Base-by-base conservation (phyloP, 225 moss, liverwort and hornwort genomes). In the Straminergon stramineum region DNA sequence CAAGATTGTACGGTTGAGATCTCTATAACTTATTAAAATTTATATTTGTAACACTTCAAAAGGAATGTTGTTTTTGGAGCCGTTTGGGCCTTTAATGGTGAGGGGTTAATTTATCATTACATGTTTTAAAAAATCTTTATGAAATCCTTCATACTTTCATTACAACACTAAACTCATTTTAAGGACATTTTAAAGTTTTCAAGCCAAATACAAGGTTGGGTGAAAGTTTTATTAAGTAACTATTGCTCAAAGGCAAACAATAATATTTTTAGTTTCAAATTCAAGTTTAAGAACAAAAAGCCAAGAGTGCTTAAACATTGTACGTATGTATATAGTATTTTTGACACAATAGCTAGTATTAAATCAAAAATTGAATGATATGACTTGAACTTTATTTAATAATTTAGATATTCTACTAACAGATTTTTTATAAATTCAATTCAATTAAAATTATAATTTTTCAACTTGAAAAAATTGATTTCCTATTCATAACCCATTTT, bases 131-230 rank as follows among this genome's bases (percentile, higher is more conserved):
- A 69, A 28, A 43, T 67, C 26, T 26, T 41, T 41, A 45, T 1
- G 6, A 28, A 73, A 17, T 10, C 45, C 2, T 74, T 28, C 3
- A 28, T 45, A 17, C 28, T 74, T 45, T 74, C 43, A 43, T 26
- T 43, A 71, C 3, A 71, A 41, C 0, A 5, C 41, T 41, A 26
- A 71, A 43, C 1, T 15, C 15, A 71, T 9, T 27, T 23, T 2
- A 23, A 70, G 3, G 14, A 13, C 6, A 11, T 39, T n/a, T 22
- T 70, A 11, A 15, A 41, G 6, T 26, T 71, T 41, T 26, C 4
- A 43, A 43, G 8, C 16, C 4, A 73, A 43, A 1, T 27, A 27
- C 9, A 43, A 43, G 4, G 27, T 5, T 1, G 0, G 0, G 15
- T 26, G 9, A 5, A 41, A 26, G 26, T 11, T 30, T 48, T 73